A percentile compares a stretch with the other conserved stretches of the same genome.
phyloP scores from a whole-genome alignment of 768 basidiomycete genomes.

The Boletus tomentosulus region DNA sequence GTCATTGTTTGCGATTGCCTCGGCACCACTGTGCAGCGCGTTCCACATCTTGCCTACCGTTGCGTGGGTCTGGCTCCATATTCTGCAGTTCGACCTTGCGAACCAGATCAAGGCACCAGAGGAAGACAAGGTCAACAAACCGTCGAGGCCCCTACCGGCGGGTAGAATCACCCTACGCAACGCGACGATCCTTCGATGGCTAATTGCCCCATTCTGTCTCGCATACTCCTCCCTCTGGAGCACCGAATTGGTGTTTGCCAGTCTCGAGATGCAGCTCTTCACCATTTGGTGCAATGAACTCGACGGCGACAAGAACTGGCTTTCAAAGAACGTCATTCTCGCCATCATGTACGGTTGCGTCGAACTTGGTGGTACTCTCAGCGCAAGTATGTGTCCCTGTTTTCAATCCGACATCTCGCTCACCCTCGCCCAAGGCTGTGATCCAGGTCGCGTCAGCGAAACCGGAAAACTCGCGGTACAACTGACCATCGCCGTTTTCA shows the following conservation, averaged over 20 bases:
- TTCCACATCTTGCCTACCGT: conserved; percentile 24
- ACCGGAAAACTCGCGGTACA: conserved; percentile 31
- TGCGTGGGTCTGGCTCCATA: conserved; percentile 44
- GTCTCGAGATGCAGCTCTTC: conserved; percentile 31
- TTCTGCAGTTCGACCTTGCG: conserved; percentile 41
- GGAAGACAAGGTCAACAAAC: conserved; percentile 44
- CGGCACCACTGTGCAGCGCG: conserved; percentile 28
- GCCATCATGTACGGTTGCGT: conserved; percentile 36
- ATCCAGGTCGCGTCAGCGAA: conserved; percentile 24
- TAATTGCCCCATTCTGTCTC: conserved; percentile 33
- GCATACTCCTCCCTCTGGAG: conserved; percentile 34
- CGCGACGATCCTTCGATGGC: conserved; percentile 36
- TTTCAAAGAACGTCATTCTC: conserved; percentile 37
- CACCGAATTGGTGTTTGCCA: conserved; percentile 28
- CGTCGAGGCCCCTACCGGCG: conserved; percentile 43
- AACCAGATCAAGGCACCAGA: conserved; percentile 41
- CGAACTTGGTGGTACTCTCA: conserved; percentile 37
- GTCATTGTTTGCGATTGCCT: conserved; percentile 32
- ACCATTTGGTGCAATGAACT: conserved; percentile 39
- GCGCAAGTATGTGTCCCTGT: conserved; percentile 28
- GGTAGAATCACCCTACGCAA: conserved; percentile 36
- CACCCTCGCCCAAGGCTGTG: background rate
- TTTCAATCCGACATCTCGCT: background rate
- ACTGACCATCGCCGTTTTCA: conserved; percentile 36
- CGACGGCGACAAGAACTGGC: conserved; percentile 35